Base-by-base conservation (phyloP, 179 eudicot genomes). In the Spinacia oleracea region DNA sequence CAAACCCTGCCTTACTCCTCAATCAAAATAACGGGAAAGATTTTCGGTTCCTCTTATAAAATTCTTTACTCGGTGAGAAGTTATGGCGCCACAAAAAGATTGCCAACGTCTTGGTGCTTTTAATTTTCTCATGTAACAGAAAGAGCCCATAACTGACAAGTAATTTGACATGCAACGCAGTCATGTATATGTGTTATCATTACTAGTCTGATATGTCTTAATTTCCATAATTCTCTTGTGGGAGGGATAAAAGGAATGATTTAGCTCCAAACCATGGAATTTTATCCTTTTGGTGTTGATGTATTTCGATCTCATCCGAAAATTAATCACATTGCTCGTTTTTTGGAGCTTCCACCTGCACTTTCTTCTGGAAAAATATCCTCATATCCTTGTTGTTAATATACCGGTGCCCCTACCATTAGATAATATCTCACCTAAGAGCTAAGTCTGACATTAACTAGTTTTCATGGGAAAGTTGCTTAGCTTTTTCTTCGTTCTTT, bases 161-260 rank as follows among this genome's bases (percentile, higher is more conserved):
- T 71, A 25, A n/a, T 12, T n/a, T 0, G n/a, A n/a, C n/a, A 34
- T 11, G 50, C 53, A 9, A 20, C 40, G 21, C 18, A 23, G 10
- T 5, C 70, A 11, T 55, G 16, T 59, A 34, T 35, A 32, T n/a
- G n/a, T n/a, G n/a, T n/a, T n/a, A n/a, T n/a, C n/a, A n/a, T n/a
- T n/a, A n/a, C n/a, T n/a, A n/a, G n/a, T n/a, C n/a, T n/a, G n/a
- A n/a, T 59, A 43, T 45, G 29, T 72, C 23, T 48, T 42, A 32
- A 42, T 23, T 29, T 16, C 9, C 40, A 18, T 42, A 68, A 31
- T 65, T 58, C 60, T 84, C 42, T 32, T 86, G 71, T 85, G 72
- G 32, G 84, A 93, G 98, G 89, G 98, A 93, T 81, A 95, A 91
- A 87, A 87, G 88, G 90, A 95, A 95, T 79, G 97, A 93, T 67